Evolutionary conservation across 345 rosid genomes (phyloP).

Genomic region (Alliaria petiolata): DNA sequence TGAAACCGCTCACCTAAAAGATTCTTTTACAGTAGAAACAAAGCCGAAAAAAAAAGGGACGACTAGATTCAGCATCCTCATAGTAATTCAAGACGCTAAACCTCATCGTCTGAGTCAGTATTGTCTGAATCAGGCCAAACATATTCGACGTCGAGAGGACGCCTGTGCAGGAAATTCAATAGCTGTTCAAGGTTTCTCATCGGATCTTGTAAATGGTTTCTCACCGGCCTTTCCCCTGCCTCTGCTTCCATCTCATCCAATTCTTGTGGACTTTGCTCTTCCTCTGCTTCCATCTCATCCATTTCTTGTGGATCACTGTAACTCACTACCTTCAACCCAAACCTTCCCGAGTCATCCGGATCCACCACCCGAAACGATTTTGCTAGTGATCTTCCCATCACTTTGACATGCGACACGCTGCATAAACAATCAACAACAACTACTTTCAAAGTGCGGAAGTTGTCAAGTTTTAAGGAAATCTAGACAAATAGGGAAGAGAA

Average conservation of each 20-base stretch:
- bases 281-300: conserved; percentile 10
- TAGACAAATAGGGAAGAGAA: background rate
- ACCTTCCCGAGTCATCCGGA: conserved; percentile 45
- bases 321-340: conserved; percentile 46
- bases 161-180: conserved; percentile 42
- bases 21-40: background rate
- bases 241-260: too few relatives aligned
- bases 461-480: background rate
- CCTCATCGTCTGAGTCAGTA: conserved; percentile 56
- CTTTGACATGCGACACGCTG: conserved; percentile 75
- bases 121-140: conserved; percentile 43
- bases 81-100: conserved; percentile 33
- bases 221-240: too few relatives aligned
- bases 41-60: background rate
- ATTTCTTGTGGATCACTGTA: conserved; percentile 34
- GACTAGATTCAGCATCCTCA: too few relatives aligned
- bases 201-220: conserved; percentile 25
- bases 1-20: background rate
- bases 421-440: conserved; percentile 18
- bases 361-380: conserved; percentile 46
- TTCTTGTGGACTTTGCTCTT: background rate
- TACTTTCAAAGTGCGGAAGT: conserved; percentile 3
- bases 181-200: conserved; percentile 47
- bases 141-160: conserved; percentile 34
- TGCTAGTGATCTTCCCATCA: conserved; percentile 55